phyloP scores from a whole-genome alignment of 1,139 yeast species.

The Saccharomyces hybrid region DNA sequence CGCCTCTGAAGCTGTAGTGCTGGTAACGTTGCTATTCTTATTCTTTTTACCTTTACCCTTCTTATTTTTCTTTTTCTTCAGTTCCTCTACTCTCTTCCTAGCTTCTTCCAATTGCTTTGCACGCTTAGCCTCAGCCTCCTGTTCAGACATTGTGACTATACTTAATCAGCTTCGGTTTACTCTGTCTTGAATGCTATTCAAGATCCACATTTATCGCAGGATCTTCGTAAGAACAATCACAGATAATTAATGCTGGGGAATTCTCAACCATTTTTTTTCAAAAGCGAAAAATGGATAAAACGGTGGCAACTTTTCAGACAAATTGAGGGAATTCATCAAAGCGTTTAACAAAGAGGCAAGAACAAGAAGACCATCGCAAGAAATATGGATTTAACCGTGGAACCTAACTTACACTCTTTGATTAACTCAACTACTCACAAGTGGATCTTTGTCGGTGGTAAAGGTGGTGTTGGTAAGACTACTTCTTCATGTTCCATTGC shows the following conservation, averaged over 20 bases:
- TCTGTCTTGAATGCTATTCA: not conserved
- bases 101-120: conserved; percentile 32
- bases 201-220: not conserved
- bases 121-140: conserved; percentile 20
- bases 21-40: conserved; percentile 7
- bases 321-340: not conserved
- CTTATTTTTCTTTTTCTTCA: conserved; percentile 31
- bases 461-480: conserved; percentile 98
- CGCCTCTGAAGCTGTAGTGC: not conserved
- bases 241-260: not conserved
- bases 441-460: conserved; percentile 98
- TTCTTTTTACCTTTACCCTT: conserved; percentile 26
- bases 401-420: conserved; percentile 62
- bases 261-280: not conserved
- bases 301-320: not conserved
- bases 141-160: conserved; percentile 19
- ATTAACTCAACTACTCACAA: conserved; percentile 62
- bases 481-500: conserved; percentile 95
- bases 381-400: conserved; percentile 38
- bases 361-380: not conserved
- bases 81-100: conserved; percentile 31
- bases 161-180: not conserved
- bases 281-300: not conserved
- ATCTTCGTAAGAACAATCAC: not conserved
- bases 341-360: not conserved